These are phyloP conservation scores for Ampelocalamus luodianensis DNA, from an alignment of 176 grass and related monocot genomes.

Conservation along the genomic window DNA sequence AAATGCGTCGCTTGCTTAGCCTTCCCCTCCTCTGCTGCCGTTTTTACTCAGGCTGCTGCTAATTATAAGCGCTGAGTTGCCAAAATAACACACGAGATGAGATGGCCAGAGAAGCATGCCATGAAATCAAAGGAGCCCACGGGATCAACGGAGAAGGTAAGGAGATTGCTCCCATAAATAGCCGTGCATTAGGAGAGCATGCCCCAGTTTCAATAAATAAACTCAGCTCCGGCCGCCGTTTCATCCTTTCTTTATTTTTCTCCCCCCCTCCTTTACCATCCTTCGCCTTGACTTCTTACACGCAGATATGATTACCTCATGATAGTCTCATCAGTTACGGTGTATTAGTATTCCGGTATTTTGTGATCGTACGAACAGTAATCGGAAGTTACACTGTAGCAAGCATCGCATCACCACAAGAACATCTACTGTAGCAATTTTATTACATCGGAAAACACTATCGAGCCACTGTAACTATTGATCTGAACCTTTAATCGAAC, in stretches of 20 bases:
- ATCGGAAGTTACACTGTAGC: too few relatives aligned
- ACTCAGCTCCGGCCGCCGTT: conserved; percentile 36
- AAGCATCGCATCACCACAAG: too few relatives aligned
- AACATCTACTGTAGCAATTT: too few relatives aligned
- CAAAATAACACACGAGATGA: background rate
- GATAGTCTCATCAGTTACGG: conserved; percentile 17
- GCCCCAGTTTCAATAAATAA: background rate
- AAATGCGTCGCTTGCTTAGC: conserved; percentile 36
- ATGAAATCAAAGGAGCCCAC: conserved; percentile 25
- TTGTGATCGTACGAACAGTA: too few relatives aligned
- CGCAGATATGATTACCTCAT: conserved; percentile 15
- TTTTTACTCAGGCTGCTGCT: conserved; percentile 33
- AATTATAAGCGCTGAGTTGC: conserved; percentile 42
- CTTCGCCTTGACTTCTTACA: conserved; percentile 39
- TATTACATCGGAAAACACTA: too few relatives aligned
- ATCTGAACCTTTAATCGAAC: too few relatives aligned
- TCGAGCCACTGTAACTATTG: too few relatives aligned
- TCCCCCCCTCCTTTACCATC: background rate
- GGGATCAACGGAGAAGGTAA: conserved; percentile 21
- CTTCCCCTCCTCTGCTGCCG: conserved; percentile 30
- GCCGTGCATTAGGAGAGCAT: conserved; percentile 8
- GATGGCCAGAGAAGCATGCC: background rate
- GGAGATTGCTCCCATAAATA: conserved; percentile 39
- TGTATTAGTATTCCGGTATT: background rate
- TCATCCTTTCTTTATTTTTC: background rate